Evolutionary conservation across 371 early-diverging fungal species (phyloP), one percentile per base, ranked within the genome.

Genomic region (Mucor velutinosus): DNA sequence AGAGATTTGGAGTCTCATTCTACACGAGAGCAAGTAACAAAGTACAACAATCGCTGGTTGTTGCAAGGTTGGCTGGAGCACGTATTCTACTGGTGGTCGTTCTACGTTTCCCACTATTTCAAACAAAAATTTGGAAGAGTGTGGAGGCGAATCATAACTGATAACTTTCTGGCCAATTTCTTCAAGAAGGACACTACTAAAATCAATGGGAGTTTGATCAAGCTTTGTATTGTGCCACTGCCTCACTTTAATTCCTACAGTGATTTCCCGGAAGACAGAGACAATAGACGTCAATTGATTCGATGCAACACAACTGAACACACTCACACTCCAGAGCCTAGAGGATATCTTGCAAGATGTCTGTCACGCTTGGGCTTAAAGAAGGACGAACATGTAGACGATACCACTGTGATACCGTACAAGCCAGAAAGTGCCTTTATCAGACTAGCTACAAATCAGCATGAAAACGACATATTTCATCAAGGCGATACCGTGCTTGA

Each of bases 401-500:
- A 49, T 23, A 49, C 10, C 7, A 51, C 49, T 0, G 21, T 27
- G 7, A 60, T 60, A 7, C n/a, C 29, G 0, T 60, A 66, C 47
- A 60, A 60, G 21, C 5, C 7, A 19, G 8, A 37, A 2, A 66
- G 66, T 14, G 55, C 60, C 4, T 66, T 60, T 53, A 59, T 55
- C 6, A n/a, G 32, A 10, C 17, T 53, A 1, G 66, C 66, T 25
- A 23, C 49, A 14, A 59, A 51, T 7, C 41, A 53, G 30, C 29
- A 59, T 14, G 47, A 53, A 6, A 67, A 67, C 10, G 49, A 62
- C 11, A 67, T 67, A 7, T 67, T 67, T 19, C 53, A 55, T 45
- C 62, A 62, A 47, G 67, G 67, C n/a, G 67, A 67, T 45, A 67
- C 67, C 1, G 62, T 62, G 0, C 53, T 67, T 12, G 62, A 67